Evolutionary conservation across 176 grass and related monocot genomes (phyloP).

Genomic region (Urochloa ruziziensis): DNA sequence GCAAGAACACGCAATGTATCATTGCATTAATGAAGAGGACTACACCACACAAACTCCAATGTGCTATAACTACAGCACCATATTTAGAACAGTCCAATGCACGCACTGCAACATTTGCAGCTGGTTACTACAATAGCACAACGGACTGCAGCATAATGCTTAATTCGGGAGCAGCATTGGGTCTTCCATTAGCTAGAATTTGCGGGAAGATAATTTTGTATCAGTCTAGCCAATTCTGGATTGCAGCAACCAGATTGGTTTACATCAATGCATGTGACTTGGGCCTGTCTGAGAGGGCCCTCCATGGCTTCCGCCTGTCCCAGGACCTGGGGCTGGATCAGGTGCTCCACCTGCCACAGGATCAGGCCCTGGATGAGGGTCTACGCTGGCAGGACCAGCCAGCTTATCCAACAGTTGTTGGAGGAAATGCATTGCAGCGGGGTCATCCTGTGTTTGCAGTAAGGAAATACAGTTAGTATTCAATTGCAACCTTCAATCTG

Average conservation of each 20-base stretch:
- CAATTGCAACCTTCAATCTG: not conserved
- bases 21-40: no score
- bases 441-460: slow-evolving; percentile 47
- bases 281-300: not conserved
- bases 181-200: not conserved
- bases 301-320: no score
- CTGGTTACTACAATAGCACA: not conserved
- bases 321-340: slow-evolving; percentile 15
- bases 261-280: not conserved
- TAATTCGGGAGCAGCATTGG: not conserved
- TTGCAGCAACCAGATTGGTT: not conserved
- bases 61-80: no score
- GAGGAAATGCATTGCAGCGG: slow-evolving; percentile 36
- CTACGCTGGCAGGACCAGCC: not conserved
- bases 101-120: not conserved
- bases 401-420: slow-evolving; percentile 44
- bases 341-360: no score
- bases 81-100: no score
- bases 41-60: no score
- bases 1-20: no score
- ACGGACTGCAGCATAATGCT: not conserved
- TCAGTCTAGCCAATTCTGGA: not conserved
- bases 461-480: not conserved
- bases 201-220: not conserved
- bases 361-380: no score